A percentile compares a stretch with the other conserved stretches of the same genome.
Evolutionary conservation across 1,284 basidiomycete species (phyloP).

Genomic region (Trichosporon sp.): DNA sequence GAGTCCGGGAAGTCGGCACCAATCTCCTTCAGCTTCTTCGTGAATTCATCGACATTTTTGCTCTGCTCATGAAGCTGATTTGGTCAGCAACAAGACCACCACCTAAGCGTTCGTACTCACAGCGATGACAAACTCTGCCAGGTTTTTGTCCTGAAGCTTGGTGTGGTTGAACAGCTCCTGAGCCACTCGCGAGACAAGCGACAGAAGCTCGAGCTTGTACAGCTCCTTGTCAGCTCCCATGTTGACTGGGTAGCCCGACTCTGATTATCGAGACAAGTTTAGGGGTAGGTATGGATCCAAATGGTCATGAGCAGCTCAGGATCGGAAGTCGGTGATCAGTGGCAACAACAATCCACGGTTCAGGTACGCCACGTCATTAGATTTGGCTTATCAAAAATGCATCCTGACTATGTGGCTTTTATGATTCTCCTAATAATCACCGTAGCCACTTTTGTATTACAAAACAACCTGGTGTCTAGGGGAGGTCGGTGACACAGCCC

Average conservation of each 20-base stretch:
- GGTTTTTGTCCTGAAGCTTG: slow-evolving; percentile 73
- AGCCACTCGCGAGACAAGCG: slow-evolving; percentile 78
- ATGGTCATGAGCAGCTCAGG: not conserved
- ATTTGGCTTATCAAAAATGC: not conserved
- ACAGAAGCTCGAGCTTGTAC: slow-evolving; percentile 83
- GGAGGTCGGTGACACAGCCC: slow-evolving; percentile 43
- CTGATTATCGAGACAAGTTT: not conserved
- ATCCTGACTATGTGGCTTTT: not conserved
- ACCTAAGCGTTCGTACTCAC: slow-evolving; percentile 24
- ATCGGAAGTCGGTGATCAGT: not conserved
- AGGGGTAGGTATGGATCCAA: not conserved
- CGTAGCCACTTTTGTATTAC: not conserved
- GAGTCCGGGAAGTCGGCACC: slow-evolving; percentile 85
- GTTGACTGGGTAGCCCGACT: not conserved
- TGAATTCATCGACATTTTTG: slow-evolving; percentile 63
- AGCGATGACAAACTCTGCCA: slow-evolving; percentile 91
- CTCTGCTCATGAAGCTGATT: slow-evolving; percentile 68
- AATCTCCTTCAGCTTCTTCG: slow-evolving; percentile 68
- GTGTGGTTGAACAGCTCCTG: slow-evolving; percentile 84
- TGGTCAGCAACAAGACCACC: not conserved
- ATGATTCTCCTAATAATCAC: not conserved
- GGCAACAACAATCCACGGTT: not conserved
- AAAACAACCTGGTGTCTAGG: not conserved
- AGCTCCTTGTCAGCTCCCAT: slow-evolving; percentile 68
- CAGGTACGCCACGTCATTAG: slow-evolving; percentile 4